Percentiles rank a stretch among this genome's conserved stretches.
These are phyloP conservation scores for Elaeis oleifera DNA, from an alignment of 202 grass and related monocot species.

Conservation along the genomic window DNA sequence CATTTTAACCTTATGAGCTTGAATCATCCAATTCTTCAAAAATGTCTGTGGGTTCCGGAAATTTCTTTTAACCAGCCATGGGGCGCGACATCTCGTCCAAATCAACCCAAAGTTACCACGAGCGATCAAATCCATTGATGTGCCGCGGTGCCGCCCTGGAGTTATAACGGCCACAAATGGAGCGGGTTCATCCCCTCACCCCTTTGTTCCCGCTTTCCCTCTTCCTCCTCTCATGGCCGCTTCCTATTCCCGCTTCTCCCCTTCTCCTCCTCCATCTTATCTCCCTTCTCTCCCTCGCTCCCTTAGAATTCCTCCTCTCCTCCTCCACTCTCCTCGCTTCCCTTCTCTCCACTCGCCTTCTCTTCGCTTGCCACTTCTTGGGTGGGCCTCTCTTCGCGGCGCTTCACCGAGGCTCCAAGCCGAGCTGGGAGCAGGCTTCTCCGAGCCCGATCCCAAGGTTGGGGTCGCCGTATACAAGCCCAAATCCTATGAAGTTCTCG, in stretches of 20 bases:
- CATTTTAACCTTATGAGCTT: too few species aligned
- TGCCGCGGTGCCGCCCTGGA: too few species aligned
- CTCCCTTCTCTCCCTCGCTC: not conserved
- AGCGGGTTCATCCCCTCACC: not conserved
- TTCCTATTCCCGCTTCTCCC: not conserved
- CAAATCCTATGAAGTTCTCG: slow-evolving; percentile 76
- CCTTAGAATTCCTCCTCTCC: not conserved
- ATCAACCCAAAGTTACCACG: too few species aligned
- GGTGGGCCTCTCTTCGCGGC: not conserved
- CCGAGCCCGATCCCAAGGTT: slow-evolving; percentile 23
- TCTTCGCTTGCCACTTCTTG: too few species aligned
- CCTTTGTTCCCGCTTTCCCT: not conserved
- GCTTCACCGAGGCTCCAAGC: not conserved
- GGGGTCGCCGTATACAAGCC: slow-evolving; percentile 84
- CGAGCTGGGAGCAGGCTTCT: slow-evolving; percentile 4
- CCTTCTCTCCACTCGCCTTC: slow-evolving; percentile 12
- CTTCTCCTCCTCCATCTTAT: not conserved
- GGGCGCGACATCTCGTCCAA: too few species aligned
- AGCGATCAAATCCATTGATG: too few species aligned
- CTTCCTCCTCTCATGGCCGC: not conserved
- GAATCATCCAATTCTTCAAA: too few species aligned
- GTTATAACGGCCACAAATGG: too few species aligned
- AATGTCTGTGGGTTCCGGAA: too few species aligned
- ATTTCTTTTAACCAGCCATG: too few species aligned
- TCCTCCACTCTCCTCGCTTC: slow-evolving; percentile 3